Base-by-base conservation (phyloP, 148 eudicot species). In the Nyssa sinensis region DNA sequence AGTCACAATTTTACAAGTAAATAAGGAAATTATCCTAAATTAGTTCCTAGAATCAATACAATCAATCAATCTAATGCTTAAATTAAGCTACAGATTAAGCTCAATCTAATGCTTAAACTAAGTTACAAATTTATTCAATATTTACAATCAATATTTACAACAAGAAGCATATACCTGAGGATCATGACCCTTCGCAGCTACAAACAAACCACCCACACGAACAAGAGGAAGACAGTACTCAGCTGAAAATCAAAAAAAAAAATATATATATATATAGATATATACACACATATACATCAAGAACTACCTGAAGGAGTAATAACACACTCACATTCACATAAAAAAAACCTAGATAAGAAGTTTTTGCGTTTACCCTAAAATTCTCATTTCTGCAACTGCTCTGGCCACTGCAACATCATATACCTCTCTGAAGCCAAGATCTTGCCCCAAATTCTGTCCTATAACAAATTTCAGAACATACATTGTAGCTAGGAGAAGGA, bases 161-260 rank as follows among this genome's bases (percentile, higher is more conserved):
- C n/a, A n/a, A n/a, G n/a, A 41, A 47, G 37, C 58, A 39, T 78
- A 77, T 75, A 93, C 94, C 94, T 81, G 85, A 67, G 97, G 97
- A 82, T 90, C 88, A 74, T 90, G 98, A 68, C 98, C 98, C 80
- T 95, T 92, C 17, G 98, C 98, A 78, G 98, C 98, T 28, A 92
- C 89, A 84, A 95, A 92, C 77, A 92, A 75, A 79, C 98, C 97
- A 62, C 96, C 97, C 70, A 88, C 89, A 16, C 94, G 94, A 76
- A 95, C 98, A 74, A 95, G 77, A 67, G 98, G 98, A 80, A 95
- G 88, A 74, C 97, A 95, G 66, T 92, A 95, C 78, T 95, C 98
- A 78, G 93, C 98, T 89, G 81, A 57, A 81, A 34, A 17, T 11
- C 75, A 79, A 81, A 62, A 72, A 65, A 80, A n/a, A n/a, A n/a